phyloP scores from a whole-genome alignment of 2,329 filamentous ascomycete genomes.

The Aspergillus eucalypticola region DNA sequence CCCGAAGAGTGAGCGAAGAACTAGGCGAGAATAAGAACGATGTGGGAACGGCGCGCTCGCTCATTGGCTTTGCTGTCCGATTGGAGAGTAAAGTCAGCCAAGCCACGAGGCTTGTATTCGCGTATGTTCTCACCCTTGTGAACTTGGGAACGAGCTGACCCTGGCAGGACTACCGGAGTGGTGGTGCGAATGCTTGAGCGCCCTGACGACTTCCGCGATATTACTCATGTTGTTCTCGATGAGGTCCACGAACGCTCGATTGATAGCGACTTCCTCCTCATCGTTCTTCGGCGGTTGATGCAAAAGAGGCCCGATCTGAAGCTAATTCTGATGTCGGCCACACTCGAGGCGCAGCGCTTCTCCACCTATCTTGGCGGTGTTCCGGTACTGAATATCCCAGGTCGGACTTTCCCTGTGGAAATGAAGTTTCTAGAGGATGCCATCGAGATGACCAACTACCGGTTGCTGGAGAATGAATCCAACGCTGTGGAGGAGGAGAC shows the following conservation, averaged over 20 bases:
- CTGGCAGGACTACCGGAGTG: constrained; percentile 65
- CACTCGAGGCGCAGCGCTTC: constrained; percentile 88
- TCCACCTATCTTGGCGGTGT: constrained; percentile 84
- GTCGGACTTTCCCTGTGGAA: constrained; percentile 88
- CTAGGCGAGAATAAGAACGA: constrained; percentile 82
- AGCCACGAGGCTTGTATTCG: constrained; percentile 84
- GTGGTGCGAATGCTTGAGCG: constrained; percentile 98
- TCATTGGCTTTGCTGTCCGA: constrained; percentile 92
- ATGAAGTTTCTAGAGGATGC: constrained; percentile 90
- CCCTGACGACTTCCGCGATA: constrained; percentile 79
- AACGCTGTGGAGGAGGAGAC: constrained; percentile 47
- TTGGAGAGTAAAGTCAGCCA: constrained; percentile 82
- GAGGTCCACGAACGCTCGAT: constrained; percentile 97
- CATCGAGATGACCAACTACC: constrained; percentile 80
- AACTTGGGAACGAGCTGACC: constrained; percentile 13
- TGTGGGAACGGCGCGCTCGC: constrained; percentile 75
- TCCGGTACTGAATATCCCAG: constrained; percentile 85
- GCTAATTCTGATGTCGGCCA: constrained; percentile 95
- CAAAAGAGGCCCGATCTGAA: constrained; percentile 77
- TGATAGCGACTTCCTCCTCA: constrained; percentile 92
- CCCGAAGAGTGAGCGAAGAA: constrained; percentile 90
- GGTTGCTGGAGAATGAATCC: constrained; percentile 60
- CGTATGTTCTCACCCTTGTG: constrained; percentile 53
- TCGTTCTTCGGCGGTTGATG: constrained; percentile 84
- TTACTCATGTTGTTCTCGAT: constrained; percentile 94